Evolutionary conservation across 2,329 filamentous ascomycete genomes (phyloP), one percentile per base, ranked within the genome.

Genomic region (Didymella segeticola): DNA sequence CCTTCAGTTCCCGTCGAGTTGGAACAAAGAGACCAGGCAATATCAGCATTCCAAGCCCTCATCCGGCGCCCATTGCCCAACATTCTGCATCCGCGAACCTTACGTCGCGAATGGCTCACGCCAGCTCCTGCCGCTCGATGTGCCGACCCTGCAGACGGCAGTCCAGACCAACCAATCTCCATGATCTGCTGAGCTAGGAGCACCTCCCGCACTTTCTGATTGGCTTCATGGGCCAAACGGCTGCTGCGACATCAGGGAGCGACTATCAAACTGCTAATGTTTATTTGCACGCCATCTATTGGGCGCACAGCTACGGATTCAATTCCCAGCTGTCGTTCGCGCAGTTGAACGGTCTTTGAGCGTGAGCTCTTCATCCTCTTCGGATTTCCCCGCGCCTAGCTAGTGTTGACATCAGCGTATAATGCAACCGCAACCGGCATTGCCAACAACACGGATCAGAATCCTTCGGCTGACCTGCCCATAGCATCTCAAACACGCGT

Each of bases 101-200:
- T 45, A 33, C 38, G 15, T 34, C 34, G 20, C 27, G 45, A 36
- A 17, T 54, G 38, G 51, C 38, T 48, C 43, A 27, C 43, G 43
- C 43, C 43, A 43, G 43, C 37, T 48, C 33, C 23, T 45, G 20
- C 51, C 34, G 45, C 45, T 54, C 23, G 45, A 49, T 54, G 20
- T 49, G 51, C 29, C 34, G 46, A 38, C 43, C 51, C 51, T 48
- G 51, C 51, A 54, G 43, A 14, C 46, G 51, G 41, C 33, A 48
- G 37, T 54, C 51, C 45, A 54, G 51, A 54, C 51, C 51, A 47
- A 19, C 31, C 22, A 26, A n/a, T n/a, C 25, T 20, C 33, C 29
- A 39, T 33, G 33, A 46, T 41, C 39, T 41, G 20, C 46, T 23
- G 34, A 41, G 22, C 45, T 45, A 46, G 51, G 45, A 49, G 36